Percentiles rank a stretch among this genome's conserved stretches.
phyloP scores from a whole-genome alignment of 495 filamentous ascomycete genomes.

The Tetracladium setigerum region DNA sequence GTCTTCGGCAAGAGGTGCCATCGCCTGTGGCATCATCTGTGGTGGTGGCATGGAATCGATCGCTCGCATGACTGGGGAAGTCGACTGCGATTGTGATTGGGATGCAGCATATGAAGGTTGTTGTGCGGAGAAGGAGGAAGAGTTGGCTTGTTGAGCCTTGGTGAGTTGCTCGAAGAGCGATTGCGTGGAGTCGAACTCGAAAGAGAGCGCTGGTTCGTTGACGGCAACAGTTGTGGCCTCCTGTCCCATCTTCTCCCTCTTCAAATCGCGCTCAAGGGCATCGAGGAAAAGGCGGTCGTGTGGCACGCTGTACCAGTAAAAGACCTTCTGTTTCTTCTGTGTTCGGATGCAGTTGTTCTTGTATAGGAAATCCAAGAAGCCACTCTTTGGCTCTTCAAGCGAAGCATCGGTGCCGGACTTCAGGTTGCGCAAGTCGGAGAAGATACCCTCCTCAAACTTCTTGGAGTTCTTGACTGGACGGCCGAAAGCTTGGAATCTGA shows the following conservation, averaged over 20 bases:
- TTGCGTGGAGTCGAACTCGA: conserved; percentile 98
- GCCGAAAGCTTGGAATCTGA: conserved; percentile 97
- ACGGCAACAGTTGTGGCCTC: conserved; percentile 95
- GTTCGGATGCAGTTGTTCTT: conserved; percentile 99
- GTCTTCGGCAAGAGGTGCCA: conserved; percentile 78
- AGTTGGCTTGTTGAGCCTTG: conserved; percentile 97
- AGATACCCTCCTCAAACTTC: conserved; percentile 99
- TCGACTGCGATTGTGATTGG: conserved; percentile 56
- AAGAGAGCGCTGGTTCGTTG: conserved; percentile 92
- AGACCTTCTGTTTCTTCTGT: conserved; percentile 99
- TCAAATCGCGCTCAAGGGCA: conserved; percentile 92
- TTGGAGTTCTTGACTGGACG: conserved; percentile 99
- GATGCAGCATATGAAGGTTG: conserved; percentile 61
- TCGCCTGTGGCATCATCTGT: conserved; percentile 60
- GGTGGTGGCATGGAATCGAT: conserved; percentile 85
- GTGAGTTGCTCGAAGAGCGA: conserved; percentile 99
- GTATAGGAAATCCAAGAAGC: conserved; percentile 96
- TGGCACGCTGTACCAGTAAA: conserved; percentile 99
- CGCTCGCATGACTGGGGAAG: conserved; percentile 77
- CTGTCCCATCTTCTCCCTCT: conserved; percentile 98
- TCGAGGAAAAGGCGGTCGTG: conserved; percentile 97
- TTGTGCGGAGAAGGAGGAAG: conserved; percentile 85
- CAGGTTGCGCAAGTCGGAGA: conserved; percentile 95
- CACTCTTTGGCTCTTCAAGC: conserved; percentile 96
- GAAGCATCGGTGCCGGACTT: conserved; percentile 99